Base-by-base conservation (phyloP, 257 asterid genomes). In the Capsicum chinense region DNA sequence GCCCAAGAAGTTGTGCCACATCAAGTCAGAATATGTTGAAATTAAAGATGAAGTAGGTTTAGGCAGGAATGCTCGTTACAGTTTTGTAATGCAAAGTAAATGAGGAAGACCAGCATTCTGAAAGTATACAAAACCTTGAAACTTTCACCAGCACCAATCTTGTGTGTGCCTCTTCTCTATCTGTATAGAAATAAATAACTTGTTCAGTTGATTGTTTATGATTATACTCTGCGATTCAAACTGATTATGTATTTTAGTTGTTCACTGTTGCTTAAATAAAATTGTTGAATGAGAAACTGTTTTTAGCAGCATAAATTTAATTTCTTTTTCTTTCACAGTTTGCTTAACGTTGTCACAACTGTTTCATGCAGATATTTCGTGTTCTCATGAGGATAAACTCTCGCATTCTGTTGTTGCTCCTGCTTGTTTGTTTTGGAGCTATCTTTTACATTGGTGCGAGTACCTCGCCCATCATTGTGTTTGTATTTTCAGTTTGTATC, bases 401-500 rank as follows among this genome's bases (percentile, higher is more conserved):
- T 81, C 98, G 99, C 79, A 92, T 95, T 84, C 94, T 93, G 83
- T 84, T 92, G 90, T 89, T 90, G 90, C 92, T 93, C 86, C 89
- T 93, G 87, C 93, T 93, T 85, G 81, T 90, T 87, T 96, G 90
- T 69, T 83, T 92, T 83, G 98, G 95, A 85, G 95, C 88, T 83
- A 90, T 97, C 73, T 88, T 95, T 90, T 97, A 97, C 84, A 85
- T 93, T 86, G 98, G 98, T 85, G 98, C 98, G 26, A 89, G 95
- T 50, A 92, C 98, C 87, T 97, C 99, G 8, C 96, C 99, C 0
- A 91, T 89, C 84, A 91, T 97, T 85, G 97, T 97, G 85, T 95
- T 97, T 79, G 99, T 97, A 83, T 95, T 91, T 90, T 87, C 97
- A 19, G 95, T 97, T 86, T 97, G 99, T 97, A 92, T 90, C 83